Conservation (phyloP, 192 early-diverging fungal genomes). For the Chytriomyces hyalinus region DNA sequence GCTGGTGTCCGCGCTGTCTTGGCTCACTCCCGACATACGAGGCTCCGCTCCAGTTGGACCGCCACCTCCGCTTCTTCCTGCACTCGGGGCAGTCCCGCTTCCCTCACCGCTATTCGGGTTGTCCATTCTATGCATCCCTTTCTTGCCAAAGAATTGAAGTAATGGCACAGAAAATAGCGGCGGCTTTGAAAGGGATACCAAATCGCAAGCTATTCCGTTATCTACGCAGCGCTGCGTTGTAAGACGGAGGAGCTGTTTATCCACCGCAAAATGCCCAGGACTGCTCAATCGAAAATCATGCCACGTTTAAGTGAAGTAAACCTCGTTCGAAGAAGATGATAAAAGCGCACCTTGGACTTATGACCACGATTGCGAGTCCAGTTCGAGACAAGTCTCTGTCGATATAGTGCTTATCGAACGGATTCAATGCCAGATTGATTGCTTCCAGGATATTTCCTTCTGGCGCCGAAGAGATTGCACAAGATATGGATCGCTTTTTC, state of each 20-base stretch:
- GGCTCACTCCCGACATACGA: constrained; percentile 4
- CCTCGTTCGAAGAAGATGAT: neutral
- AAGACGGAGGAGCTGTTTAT: constrained; percentile 82
- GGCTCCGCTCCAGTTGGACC: neutral
- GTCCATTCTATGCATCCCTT: constrained; percentile 23
- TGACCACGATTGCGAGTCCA: constrained; percentile 83
- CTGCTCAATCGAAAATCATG: constrained; percentile 28
- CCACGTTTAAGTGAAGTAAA: neutral
- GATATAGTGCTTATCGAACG: constrained; percentile 90
- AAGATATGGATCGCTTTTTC: constrained; percentile 43
- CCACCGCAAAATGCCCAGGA: constrained; percentile 86
- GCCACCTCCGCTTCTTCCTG: neutral
- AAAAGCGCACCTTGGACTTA: constrained; percentile 69
- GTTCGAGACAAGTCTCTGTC: constrained; percentile 93
- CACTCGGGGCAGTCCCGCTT: neutral
- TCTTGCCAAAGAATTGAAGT: constrained; percentile 75
- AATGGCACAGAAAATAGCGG: constrained; percentile 90
- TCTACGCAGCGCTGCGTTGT: constrained; percentile 95
- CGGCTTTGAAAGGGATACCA: constrained; percentile 86
- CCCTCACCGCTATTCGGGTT: neutral
- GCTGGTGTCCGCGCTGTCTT: constrained; percentile 16
- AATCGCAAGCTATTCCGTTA: constrained; percentile 86
- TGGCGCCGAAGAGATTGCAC: constrained; percentile 79
- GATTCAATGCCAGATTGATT: constrained; percentile 94
- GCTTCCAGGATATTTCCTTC: constrained; percentile 97